A percentile compares a stretch with the other conserved stretches of the same genome.
These are phyloP conservation scores for Plenodomus lindquistii DNA, from an alignment of 2,329 filamentous ascomycete species.

Conservation along the genomic window DNA sequence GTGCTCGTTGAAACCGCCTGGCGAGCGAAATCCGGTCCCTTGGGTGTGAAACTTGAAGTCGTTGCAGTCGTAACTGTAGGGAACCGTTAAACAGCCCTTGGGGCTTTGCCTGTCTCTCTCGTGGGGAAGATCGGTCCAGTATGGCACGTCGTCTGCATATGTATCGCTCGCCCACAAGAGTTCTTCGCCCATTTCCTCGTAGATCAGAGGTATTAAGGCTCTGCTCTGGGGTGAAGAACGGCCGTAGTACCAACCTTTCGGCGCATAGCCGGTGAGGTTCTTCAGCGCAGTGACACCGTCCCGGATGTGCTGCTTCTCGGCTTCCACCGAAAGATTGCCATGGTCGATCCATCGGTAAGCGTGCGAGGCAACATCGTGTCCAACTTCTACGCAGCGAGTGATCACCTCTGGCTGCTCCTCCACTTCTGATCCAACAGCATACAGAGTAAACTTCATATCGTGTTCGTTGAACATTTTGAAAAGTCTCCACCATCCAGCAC, in stretches of 20 bases:
- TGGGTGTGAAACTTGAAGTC: too few relatives aligned
- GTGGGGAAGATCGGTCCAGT: too few relatives aligned
- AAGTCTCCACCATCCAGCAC: too few relatives aligned
- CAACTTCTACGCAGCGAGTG: conserved; percentile 52
- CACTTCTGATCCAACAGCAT: conserved; percentile 55
- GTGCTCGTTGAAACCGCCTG: too few relatives aligned
- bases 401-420: conserved; percentile 55
- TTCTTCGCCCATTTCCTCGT: conserved; percentile 60
- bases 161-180: too few relatives aligned
- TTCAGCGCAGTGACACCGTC: conserved; percentile 50
- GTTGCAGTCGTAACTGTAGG: too few relatives aligned
- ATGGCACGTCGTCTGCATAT: too few relatives aligned
- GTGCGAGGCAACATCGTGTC: conserved; percentile 57
- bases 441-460: too few relatives aligned
- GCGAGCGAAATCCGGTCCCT: too few relatives aligned
- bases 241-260: conserved; percentile 57
- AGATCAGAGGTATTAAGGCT: conserved; percentile 55
- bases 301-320: conserved; percentile 54
- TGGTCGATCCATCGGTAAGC: conserved; percentile 59
- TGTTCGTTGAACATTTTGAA: too few relatives aligned
- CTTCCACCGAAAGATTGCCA: conserved; percentile 50
- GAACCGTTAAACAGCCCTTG: too few relatives aligned
- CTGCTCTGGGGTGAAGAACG: conserved; percentile 51
- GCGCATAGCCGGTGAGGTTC: conserved; percentile 51
- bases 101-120: too few relatives aligned